Conservation (phyloP, 1,284 basidiomycete species). For the Termitomyces sp. region DNA sequence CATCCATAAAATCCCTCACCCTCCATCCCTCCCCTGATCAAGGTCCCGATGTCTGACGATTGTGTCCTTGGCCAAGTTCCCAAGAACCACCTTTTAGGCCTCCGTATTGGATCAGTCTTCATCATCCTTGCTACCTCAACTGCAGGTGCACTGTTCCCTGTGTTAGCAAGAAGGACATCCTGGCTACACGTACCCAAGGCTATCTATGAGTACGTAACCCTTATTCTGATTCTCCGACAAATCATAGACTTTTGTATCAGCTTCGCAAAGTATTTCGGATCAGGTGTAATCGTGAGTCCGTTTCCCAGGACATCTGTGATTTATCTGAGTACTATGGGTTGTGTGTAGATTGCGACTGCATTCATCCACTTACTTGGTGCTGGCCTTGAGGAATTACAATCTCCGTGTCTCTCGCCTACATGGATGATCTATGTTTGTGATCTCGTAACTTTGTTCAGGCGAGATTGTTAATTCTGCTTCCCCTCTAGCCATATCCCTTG, state of each 20-base stretch:
- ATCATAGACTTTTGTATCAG: conserved; percentile 32
- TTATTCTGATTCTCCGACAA: background rate
- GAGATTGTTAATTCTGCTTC: background rate
- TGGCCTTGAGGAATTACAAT: conserved; percentile 66
- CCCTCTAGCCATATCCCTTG: conserved; percentile 66
- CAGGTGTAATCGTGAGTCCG: conserved; percentile 72
- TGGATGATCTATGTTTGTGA: conserved; percentile 78
- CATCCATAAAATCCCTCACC: background rate
- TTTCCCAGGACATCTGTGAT: background rate
- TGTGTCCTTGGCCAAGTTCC: conserved; percentile 28
- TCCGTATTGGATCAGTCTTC: conserved; percentile 85
- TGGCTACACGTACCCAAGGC: conserved; percentile 57
- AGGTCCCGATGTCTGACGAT: conserved; percentile 12
- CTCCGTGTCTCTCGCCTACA: conserved; percentile 62
- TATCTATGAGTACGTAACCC: conserved; percentile 65
- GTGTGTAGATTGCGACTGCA: conserved; percentile 78
- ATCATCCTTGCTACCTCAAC: conserved; percentile 72
- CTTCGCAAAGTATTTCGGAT: conserved; percentile 94
- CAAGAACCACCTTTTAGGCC: conserved; percentile 26
- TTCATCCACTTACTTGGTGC: conserved; percentile 85
- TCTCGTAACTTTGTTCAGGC: too few species aligned
- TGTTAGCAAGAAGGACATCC: conserved; percentile 60
- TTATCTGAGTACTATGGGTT: too few species aligned
- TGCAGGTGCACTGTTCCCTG: conserved; percentile 76
- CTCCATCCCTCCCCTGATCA: background rate